phyloP scores from a whole-genome alignment of 257 asterid genomes.

The Gentiana macrophylla region DNA sequence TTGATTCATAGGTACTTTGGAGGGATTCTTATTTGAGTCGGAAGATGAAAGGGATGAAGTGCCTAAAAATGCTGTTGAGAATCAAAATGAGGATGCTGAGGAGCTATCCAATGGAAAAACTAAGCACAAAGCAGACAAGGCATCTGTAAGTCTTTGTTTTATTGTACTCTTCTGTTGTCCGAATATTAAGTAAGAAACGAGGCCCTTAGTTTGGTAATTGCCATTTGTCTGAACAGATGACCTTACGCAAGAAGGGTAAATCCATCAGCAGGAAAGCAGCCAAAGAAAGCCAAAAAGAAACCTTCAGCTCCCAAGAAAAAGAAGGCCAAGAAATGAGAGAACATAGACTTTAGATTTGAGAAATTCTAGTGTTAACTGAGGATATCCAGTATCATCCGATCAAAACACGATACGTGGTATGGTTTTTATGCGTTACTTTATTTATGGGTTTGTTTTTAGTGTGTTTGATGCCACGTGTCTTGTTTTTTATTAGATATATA shows the following conservation, averaged over 20 bases:
- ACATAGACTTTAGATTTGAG: neutral
- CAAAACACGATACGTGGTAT: too few species aligned
- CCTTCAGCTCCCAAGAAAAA: constrained; percentile 51
- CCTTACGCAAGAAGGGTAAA: constrained; percentile 51
- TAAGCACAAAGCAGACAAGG: constrained; percentile 45
- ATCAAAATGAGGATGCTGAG: constrained; percentile 45
- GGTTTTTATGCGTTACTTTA: too few species aligned
- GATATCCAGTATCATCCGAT: too few species aligned
- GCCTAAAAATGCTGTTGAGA: constrained; percentile 32
- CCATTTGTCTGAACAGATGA: constrained; percentile 31
- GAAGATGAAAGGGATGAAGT: constrained; percentile 68
- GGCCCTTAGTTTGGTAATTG: constrained; percentile 10
- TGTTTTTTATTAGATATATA: too few species aligned
- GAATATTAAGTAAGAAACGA: too few species aligned
- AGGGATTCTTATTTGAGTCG: constrained; percentile 81
- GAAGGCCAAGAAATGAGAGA: constrained; percentile 59
- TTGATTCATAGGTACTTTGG: constrained; percentile 56
- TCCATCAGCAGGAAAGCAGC: constrained; percentile 47
- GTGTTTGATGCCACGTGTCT: too few species aligned
- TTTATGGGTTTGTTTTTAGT: too few species aligned
- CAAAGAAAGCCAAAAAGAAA: constrained; percentile 70
- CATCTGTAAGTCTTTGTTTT: constrained; percentile 28
- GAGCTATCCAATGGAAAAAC: constrained; percentile 45
- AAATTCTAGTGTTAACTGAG: too few species aligned
- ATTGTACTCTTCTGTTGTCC: neutral